Base-by-base conservation (phyloP, 2,329 filamentous ascomycete genomes). In the Fusarium xyrophilum region DNA sequence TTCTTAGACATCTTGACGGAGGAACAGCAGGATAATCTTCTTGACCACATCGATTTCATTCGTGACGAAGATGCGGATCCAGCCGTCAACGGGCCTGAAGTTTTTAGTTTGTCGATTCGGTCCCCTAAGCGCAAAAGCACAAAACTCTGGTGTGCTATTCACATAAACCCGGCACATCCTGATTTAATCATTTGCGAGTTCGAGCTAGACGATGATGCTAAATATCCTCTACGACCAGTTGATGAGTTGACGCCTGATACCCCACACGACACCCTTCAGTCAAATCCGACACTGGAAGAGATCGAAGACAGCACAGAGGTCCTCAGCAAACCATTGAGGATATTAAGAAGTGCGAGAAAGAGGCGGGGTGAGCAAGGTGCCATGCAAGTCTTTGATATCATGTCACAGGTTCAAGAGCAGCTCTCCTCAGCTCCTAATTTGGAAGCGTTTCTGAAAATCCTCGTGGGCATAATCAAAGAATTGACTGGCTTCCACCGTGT, bases 391-490 rank as follows among this genome's bases (percentile, higher is more conserved):
- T 96, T 96, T 78, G 93, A 93, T 77, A 93, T 97, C 68, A 92
- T 97, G 87, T 93, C 91, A 2, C 93, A 97, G 76, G 91, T 97
- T 2, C 93, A 97, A 76, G 93, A 97, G 72, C 93, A 97, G 76
- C 82, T 97, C 15, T 87, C 91, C 7, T 86, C 88, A 28, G 92
- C 93, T 2, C 83, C 88, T 1, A 89, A 85, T 63, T 81, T 97
- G 2, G 89, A 93, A 2, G 83, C 78, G 2, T 93, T 97, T 62
- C 81, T 97, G 38, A 95, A 96, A 72, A 89, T 94, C 9, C 79
- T 96, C 6, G 91, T 95, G 0, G 93, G 93, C 1, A 91, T 97
- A 11, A 88, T 97, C 35, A 97, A 96, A 75, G 93, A 97, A 74
- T 77, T 97, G 50, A 96, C 93, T 0, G 93, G 93, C 0, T 97